phyloP scores from a whole-genome alignment of 1,284 basidiomycete species.

The Apiotrichum brassicae region DNA sequence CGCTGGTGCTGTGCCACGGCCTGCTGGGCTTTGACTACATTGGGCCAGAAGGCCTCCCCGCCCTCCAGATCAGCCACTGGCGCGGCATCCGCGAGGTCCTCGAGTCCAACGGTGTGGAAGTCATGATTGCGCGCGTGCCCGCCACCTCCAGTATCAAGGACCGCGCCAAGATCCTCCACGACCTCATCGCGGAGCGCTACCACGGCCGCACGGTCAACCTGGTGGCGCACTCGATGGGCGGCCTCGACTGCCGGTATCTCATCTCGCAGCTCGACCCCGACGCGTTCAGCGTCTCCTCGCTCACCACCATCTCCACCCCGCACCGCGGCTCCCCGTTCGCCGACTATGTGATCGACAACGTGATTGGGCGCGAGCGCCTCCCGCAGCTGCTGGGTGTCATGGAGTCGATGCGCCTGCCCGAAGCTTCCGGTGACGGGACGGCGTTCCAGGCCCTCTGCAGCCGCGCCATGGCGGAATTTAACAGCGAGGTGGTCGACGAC shows the following conservation, averaged over 20 bases:
- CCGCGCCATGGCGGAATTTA: constrained; percentile 82
- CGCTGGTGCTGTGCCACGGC: constrained; percentile 89
- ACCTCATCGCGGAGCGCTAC: constrained; percentile 69
- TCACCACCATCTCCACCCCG: constrained; percentile 88
- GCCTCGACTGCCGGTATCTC: constrained; percentile 85
- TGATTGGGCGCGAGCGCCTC: constrained; percentile 55
- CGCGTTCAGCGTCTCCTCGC: constrained; percentile 59
- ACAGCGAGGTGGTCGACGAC: constrained; percentile 71
- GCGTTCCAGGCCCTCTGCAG: constrained; percentile 83
- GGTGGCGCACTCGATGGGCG: constrained; percentile 94
- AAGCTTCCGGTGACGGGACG: constrained; percentile 76
- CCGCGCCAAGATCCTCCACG: constrained; percentile 77
- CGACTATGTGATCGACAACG: constrained; percentile 77
- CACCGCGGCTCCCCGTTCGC: constrained; percentile 91
- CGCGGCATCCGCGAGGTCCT: constrained; percentile 87
- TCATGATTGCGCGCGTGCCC: constrained; percentile 84
- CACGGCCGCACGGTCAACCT: constrained; percentile 78
- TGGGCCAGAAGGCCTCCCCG: constrained; percentile 33
- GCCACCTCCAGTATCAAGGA: constrained; percentile 80
- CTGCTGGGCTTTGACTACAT: constrained; percentile 71
- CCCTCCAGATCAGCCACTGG: constrained; percentile 83
- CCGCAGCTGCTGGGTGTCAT: constrained; percentile 52
- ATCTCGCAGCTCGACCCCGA: constrained; percentile 44
- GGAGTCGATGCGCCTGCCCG: constrained; percentile 59
- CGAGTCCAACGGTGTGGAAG: constrained; percentile 78